Base-by-base conservation (phyloP, 164 flowering plant genomes). In the Buxus sempervirens region DNA sequence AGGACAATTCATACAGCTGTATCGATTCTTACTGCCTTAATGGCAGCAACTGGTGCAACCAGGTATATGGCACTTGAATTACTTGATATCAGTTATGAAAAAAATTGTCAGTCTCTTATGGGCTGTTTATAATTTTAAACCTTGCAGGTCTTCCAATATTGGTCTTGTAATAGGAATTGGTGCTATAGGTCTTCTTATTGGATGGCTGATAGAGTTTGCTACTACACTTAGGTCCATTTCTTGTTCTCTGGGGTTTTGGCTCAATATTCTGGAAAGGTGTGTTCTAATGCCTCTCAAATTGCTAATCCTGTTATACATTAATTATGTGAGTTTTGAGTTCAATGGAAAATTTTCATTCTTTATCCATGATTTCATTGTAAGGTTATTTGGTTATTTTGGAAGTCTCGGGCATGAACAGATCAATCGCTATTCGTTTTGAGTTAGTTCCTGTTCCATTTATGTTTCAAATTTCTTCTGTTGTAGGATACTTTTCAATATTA, bases 31-130 rank as follows among this genome's bases (percentile, higher is more conserved):
- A 94, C 97, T 14, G 98, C 96, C 51, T 84, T 95, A 27, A 71
- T 91, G 92, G 97, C 97, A 41, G 72, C 62, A 62, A 90, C 82
- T 28, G 86, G 89, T 49, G 86, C 97, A 49, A 91, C 98, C 70
- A 86, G 96, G 97, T 90, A 90, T 8, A 0, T 10, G 70, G 82
- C 66, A 71, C 80, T 42, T 27, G 5, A 22, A 64, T 32, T 10
- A 51, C 49, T 54, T 27, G 13, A 36, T 48, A 20, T 70, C 7
- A 7, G 28, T 20, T 54, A 20, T 42, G 20, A 25, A 5, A 0
- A 26, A n/a, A 27, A 9, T 5, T 62, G 6, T 60, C 10, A 20
- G 55, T 65, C 27, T 51, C 19, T 51, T n/a, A 38, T 2, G n/a
- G 20, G 56, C 23, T 28, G 54, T 70, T 72, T 26, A 73, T 58